Percentiles rank a stretch among this genome's conserved stretches.
Evolutionary conservation across 805 yeast genomes (phyloP).

Genomic region (Metschnikowia peoriensis): DNA sequence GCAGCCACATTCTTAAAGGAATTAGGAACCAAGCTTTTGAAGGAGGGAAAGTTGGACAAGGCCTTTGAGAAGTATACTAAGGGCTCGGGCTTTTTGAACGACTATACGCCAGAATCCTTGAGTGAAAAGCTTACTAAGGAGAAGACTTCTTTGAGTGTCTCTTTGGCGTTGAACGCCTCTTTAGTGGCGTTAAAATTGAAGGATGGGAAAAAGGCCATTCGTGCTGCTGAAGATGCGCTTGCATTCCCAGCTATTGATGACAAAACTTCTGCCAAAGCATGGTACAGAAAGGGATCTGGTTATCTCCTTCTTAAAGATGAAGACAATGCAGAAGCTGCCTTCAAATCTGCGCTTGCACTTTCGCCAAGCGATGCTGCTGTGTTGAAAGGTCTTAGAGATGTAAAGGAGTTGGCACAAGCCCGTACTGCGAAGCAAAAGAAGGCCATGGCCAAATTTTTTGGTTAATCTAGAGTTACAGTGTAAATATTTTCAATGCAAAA

Average conservation of each 20-base stretch:
- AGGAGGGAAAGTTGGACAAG: slow-evolving; percentile 52
- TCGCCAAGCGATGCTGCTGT: slow-evolving; percentile 77
- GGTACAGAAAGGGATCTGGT: slow-evolving; percentile 82
- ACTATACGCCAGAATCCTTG: slow-evolving; percentile 71
- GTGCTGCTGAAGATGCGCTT: slow-evolving; percentile 64
- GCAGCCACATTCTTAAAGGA: slow-evolving; percentile 68
- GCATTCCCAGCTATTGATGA: slow-evolving; percentile 58
- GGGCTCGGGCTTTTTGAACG: slow-evolving; percentile 66
- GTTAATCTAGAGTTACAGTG: neutral
- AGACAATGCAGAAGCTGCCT: slow-evolving; percentile 64
- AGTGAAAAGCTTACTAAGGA: slow-evolving; percentile 50
- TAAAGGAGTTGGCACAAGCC: slow-evolving; percentile 50
- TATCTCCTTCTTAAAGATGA: slow-evolving; percentile 60
- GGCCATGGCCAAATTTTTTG: slow-evolving; percentile 70
- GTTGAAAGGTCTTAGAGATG: slow-evolving; percentile 57
- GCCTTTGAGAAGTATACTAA: slow-evolving; percentile 72
- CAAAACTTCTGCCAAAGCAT: slow-evolving; percentile 77
- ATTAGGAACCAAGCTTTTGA: slow-evolving; percentile 75
- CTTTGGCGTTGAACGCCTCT: slow-evolving; percentile 71
- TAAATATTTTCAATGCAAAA: neutral
- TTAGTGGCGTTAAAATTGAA: slow-evolving; percentile 67
- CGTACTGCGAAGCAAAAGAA: slow-evolving; percentile 68
- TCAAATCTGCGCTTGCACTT: slow-evolving; percentile 60
- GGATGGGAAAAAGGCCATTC: slow-evolving; percentile 51
- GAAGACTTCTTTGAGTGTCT: slow-evolving; percentile 54